These are phyloP conservation scores for Kappamyces sp. DNA, from an alignment of 192 early-diverging fungal genomes.

Conservation along the genomic window DNA sequence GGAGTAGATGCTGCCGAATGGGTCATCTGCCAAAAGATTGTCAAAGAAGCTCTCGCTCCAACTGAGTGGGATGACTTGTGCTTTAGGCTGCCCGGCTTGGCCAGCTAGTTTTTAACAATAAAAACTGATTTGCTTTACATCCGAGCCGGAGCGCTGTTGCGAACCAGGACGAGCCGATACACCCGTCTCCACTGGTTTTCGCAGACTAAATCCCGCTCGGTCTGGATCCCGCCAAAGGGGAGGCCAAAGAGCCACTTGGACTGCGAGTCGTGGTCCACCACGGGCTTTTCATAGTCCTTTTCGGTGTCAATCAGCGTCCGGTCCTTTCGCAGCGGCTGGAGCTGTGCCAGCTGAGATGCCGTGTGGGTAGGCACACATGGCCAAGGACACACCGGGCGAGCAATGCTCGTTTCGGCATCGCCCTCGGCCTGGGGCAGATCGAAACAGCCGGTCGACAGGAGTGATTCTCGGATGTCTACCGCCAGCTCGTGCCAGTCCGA, in stretches of 20 bases:
- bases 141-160: slow-evolving; percentile 2
- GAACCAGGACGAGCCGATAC: slow-evolving; percentile 20
- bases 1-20: no score
- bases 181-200: slow-evolving; percentile 23
- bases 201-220: slow-evolving; percentile 27
- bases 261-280: not conserved
- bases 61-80: no score
- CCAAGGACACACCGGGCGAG: slow-evolving; percentile 2
- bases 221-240: slow-evolving; percentile 22
- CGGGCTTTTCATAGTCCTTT: slow-evolving; percentile 19
- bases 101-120: no score
- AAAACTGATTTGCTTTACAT: no score
- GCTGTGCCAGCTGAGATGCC: not conserved
- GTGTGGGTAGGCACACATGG: not conserved
- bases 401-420: slow-evolving; percentile 1
- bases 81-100: no score
- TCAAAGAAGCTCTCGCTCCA: no score
- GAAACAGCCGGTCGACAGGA: slow-evolving; percentile 19
- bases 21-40: no score
- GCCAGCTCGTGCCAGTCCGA: slow-evolving; percentile 25
- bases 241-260: slow-evolving; percentile 19
- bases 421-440: slow-evolving; percentile 6
- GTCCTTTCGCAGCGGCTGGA: not conserved
- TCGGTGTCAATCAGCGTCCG: slow-evolving; percentile 15
- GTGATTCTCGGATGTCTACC: slow-evolving; percentile 19